Evolutionary conservation across 2,329 filamentous ascomycete genomes (phyloP), one percentile per base, ranked within the genome.

Genomic region (Venturia nashicola): DNA sequence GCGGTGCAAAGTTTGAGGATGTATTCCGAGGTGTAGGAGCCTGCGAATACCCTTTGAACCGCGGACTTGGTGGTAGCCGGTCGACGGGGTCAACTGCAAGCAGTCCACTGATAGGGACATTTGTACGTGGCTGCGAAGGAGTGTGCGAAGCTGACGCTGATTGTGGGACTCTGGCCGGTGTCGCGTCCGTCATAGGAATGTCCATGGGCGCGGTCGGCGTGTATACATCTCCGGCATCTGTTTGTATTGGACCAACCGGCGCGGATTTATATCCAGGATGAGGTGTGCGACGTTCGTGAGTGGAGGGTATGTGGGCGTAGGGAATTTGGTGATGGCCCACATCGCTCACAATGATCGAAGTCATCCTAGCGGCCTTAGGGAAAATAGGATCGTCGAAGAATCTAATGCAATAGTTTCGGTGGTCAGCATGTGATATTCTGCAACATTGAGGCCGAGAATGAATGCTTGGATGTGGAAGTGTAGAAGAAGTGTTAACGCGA

Each of bases 291-390:
- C 60, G 72, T 70, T 64, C 72, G 68, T 59, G 73, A 72, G 57
- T 75, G 72, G 65, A 75, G 73, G 61, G 72, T 65, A 67, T 70
- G 69, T 76, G 72, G 81, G 86, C 88, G 78, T 81, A 77, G 85
- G 83, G 70, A 86, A 81, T 36, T 54, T 51, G 61, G 77, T 90
- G 86, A 75, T 89, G 83, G 77, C 86, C 85, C 78, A 86, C 86
- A 79, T 93, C 90, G 77, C 79, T 79, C 70, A 84, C 75, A 71
- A 84, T 77, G 69, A 85, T 76, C 73, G 82, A 83, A 78, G 81
- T 82, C 83, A 85, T 86, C 51, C 51, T 32, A 27, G 27, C 51
- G 36, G 51, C 18, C 16, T 57, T 57, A 57, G 51, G 32, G 51
- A 18, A 34, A 57, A 36, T n/a, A 34, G 51, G 16, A 57, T 57